phyloP scores from a whole-genome alignment of 768 basidiomycete genomes.

The Auriscalpium vulgare region DNA sequence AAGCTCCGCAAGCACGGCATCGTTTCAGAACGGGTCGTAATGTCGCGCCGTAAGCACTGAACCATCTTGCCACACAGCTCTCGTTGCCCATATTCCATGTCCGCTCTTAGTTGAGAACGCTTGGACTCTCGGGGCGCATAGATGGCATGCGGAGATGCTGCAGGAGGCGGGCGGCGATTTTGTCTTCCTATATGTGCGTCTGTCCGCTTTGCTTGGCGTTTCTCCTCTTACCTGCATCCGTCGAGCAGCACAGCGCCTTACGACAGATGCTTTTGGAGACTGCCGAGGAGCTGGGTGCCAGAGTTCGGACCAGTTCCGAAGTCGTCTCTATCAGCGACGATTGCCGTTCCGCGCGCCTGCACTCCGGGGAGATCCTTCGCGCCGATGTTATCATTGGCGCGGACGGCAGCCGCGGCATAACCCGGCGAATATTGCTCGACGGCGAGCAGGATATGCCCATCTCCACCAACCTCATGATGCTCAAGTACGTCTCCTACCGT shows the following conservation, averaged over 20 bases:
- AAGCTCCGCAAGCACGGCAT: conserved; percentile 18
- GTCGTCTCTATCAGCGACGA: conserved; percentile 20
- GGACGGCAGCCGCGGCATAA: conserved; percentile 24
- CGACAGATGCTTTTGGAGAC: conserved; percentile 25
- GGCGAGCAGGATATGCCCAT: conserved; percentile 9
- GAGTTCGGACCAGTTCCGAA: conserved; percentile 19
- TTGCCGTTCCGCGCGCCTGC: conserved; percentile 20
- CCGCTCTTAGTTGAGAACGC: conserved; percentile 7
- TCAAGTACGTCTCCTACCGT: conserved; percentile 18
- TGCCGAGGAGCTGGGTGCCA: conserved; percentile 20
- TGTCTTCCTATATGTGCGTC: conserved; percentile 22
- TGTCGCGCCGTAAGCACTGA: conserved; percentile 18
- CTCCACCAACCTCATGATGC: conserved; percentile 18
- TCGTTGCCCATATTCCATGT: neutral
- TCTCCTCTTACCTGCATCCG: neutral
- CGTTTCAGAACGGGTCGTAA: conserved; percentile 15
- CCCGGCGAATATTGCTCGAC: conserved; percentile 11
- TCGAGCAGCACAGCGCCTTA: conserved; percentile 24
- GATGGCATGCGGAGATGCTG: conserved; percentile 23
- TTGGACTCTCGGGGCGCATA: conserved; percentile 22
- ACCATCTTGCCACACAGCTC: neutral
- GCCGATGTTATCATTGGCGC: conserved; percentile 31
- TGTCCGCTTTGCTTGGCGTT: neutral
- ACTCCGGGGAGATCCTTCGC: conserved; percentile 22
- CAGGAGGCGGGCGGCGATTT: conserved; percentile 24